Percentiles rank a stretch among this genome's conserved stretches.
phyloP scores from a whole-genome alignment of 225 moss, liverwort and hornwort genomes.

The Physcomitrium patens region DNA sequence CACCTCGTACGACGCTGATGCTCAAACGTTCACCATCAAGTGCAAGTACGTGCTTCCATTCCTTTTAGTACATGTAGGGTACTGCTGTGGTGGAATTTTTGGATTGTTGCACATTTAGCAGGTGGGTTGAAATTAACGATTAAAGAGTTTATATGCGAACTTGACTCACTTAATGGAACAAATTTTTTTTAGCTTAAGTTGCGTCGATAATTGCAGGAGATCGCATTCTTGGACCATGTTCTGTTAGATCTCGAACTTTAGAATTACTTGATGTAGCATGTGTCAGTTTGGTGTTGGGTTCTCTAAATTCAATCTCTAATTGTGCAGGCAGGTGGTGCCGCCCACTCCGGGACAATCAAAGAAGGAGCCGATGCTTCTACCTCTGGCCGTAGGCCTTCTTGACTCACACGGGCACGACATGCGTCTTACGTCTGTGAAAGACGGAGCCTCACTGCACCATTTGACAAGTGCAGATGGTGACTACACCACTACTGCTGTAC shows the following conservation, averaged over 20 bases:
- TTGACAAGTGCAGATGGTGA: constrained; percentile 70
- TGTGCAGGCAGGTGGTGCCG: constrained; percentile 77
- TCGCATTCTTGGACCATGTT: neutral
- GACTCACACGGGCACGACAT: constrained; percentile 75
- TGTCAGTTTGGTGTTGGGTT: neutral
- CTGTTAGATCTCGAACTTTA: neutral
- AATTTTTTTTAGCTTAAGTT: no score
- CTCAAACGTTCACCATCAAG: constrained; percentile 75
- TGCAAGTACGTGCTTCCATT: constrained; percentile 60
- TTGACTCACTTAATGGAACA: no score
- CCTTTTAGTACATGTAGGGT: neutral
- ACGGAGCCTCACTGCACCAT: constrained; percentile 63
- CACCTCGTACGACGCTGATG: constrained; percentile 66
- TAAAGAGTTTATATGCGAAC: no score
- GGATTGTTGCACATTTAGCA: no score
- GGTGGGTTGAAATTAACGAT: no score
- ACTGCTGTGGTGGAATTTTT: no score
- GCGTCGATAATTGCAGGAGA: neutral
- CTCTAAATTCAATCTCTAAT: constrained; percentile 7
- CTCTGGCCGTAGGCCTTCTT: constrained; percentile 82
- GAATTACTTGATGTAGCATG: neutral
- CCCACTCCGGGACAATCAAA: constrained; percentile 84
- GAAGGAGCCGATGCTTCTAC: constrained; percentile 90
- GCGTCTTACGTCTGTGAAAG: constrained; percentile 65
- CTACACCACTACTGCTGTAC: constrained; percentile 73